phyloP scores from a whole-genome alignment of 768 basidiomycete species.

The Agrocybe praecox region DNA sequence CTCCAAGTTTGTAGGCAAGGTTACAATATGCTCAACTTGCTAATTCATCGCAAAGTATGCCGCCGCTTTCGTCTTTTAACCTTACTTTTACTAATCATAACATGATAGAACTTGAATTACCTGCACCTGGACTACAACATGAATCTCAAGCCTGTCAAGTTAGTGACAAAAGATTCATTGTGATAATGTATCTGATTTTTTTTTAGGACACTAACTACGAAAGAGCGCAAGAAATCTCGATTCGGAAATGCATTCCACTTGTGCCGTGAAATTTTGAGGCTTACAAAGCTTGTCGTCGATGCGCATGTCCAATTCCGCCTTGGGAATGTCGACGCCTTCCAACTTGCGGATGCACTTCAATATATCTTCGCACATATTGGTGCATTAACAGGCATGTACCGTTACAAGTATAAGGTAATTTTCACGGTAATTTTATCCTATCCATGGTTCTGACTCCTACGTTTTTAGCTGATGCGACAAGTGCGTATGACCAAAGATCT shows the following conservation, averaged over 20 bases:
- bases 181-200: slow-evolving; percentile 9
- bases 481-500: slow-evolving; percentile 99
- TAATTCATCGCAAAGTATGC: slow-evolving; percentile 94
- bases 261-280: slow-evolving; percentile 95
- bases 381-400: slow-evolving; percentile 98
- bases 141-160: slow-evolving; percentile 97
- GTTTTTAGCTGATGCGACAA: slow-evolving; percentile 89
- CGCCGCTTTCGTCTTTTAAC: background rate
- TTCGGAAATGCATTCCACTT: slow-evolving; percentile 99
- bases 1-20: slow-evolving; percentile 98
- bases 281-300: slow-evolving; percentile 98
- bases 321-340: slow-evolving; percentile 98
- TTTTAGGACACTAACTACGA: slow-evolving; percentile 91
- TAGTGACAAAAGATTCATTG: slow-evolving; percentile 17
- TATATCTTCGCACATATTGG: slow-evolving; percentile 98
- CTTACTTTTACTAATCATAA: slow-evolving; percentile 1
- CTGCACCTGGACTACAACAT: slow-evolving; percentile 97
- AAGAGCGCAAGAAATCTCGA: slow-evolving; percentile 99
- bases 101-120: slow-evolving; percentile 79
- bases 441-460: background rate
- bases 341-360: slow-evolving; percentile 96
- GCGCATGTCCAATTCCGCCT: slow-evolving; percentile 98
- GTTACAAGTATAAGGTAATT: slow-evolving; percentile 95
- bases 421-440: background rate
- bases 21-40: slow-evolving; percentile 98